A percentile compares a stretch with the other conserved stretches of the same genome.
These are phyloP conservation scores for Kalmusia sp. DNA, from an alignment of 2,329 filamentous ascomycete species.

Conservation along the genomic window DNA sequence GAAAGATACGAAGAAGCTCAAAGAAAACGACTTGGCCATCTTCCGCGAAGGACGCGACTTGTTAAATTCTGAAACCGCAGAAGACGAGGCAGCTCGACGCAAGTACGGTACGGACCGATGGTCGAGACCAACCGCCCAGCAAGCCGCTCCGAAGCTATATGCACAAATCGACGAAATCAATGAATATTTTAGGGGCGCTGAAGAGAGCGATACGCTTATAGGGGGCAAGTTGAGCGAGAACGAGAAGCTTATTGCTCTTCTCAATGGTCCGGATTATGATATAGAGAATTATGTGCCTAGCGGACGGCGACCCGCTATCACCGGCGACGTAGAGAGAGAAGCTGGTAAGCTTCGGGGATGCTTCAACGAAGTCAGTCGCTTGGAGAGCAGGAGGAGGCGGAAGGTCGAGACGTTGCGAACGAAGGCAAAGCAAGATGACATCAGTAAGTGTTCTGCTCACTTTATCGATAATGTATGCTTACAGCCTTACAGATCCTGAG, in stretches of 20 bases:
- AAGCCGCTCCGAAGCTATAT: constrained; percentile 77
- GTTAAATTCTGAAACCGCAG: constrained; percentile 78
- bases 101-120: constrained; percentile 90
- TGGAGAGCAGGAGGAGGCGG: constrained; percentile 81
- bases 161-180: constrained; percentile 79
- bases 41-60: constrained; percentile 86
- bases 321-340: constrained; percentile 79
- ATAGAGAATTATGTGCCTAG: constrained; percentile 90
- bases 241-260: constrained; percentile 75
- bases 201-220: constrained; percentile 72
- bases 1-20: constrained; percentile 89
- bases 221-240: constrained; percentile 80
- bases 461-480: constrained; percentile 22
- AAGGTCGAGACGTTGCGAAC: constrained; percentile 81
- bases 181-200: constrained; percentile 80
- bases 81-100: constrained; percentile 76
- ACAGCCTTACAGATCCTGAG: constrained; percentile 64
- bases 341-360: constrained; percentile 77
- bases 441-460: constrained; percentile 62
- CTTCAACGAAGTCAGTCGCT: constrained; percentile 82
- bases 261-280: constrained; percentile 80
- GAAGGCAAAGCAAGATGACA: constrained; percentile 85
- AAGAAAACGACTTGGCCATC: constrained; percentile 75
- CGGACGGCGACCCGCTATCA: constrained; percentile 78
- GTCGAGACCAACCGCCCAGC: constrained; percentile 72